Evolutionary conservation across 2,329 filamentous ascomycete species (phyloP), one percentile per base, ranked within the genome.

Genomic region (Trematosphaeria pertusa): DNA sequence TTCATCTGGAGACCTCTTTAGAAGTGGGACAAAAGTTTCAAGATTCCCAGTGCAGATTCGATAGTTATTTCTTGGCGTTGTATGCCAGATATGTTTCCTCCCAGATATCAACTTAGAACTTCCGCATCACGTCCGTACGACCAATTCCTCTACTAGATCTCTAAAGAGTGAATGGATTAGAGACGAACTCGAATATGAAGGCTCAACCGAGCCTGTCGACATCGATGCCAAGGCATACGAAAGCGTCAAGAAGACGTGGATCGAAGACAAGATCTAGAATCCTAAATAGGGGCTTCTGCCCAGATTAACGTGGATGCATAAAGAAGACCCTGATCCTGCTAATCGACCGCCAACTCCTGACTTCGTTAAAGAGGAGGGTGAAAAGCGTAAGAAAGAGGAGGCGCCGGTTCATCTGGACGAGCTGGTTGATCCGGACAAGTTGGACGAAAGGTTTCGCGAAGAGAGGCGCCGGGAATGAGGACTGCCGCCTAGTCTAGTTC

Each of bases 191-290:
- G 33, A 36, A 32, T 42, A 8, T 26, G 22, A 45, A 36, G 21
- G 3, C 12, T 2, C 19, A 12, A 42, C 45, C 24, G 37, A 33
- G 19, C 30, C 11, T 3, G 24, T 31, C 24, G 41, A 45, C 19
- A 40, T 52, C 9, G 36, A 46, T 14, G 24, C 37, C 20, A 37
- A 30, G 39, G 49, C 45, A 39, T 49, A 47, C 41, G 24, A 49
- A 50, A 45, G 22, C 30, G 31, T 24, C 26, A 52, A 49, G 40
- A 43, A 46, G 9, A 41, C 20, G 26, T 52, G 40, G 40, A 46
- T 52, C 33, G 28, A 52, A 50, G 34, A 46, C 20, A 14, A 21
- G 4, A 50, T 52, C 40, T 52, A 41, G 49, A 52, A 52, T 39
- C 26, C 46, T 28, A 24, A 5, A 37, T 52, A 41, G 49, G 39